Evolutionary conservation across 306 rosid genomes (phyloP), one percentile per base, ranked within the genome.

Genomic region (Cercis canadensis): DNA sequence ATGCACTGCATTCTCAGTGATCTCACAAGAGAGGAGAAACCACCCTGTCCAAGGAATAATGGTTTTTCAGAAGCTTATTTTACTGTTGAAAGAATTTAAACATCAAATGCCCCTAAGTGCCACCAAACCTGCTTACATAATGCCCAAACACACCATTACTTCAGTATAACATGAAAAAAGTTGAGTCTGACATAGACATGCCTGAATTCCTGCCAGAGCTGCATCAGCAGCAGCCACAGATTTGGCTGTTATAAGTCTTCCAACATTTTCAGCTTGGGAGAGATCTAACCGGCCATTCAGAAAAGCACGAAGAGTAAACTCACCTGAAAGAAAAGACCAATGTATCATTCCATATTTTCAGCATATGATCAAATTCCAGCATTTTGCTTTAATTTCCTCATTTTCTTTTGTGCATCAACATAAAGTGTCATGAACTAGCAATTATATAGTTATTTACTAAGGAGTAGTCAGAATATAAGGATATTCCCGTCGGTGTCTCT

Each of bases 121-220:
- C 62, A 19, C 47, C 19, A 71, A 71, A 11, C 39, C 67, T 53
- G 12, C 66, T 54, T 11, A 73, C 17, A 62, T 31, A 71, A 57
- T 36, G 16, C 43, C 45, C 69, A 45, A 65, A 53, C 13, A 67
- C 24, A 55, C 15, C 16, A 19, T 19, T 5, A 57, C 54, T 32
- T 3, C 33, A 52, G 15, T 31, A 37, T 17, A 32, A 13, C 6
- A 33, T 69, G 7, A 14, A 65, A 39, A 31, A n/a, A 58, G 8
- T 59, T 18, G 43, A 60, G 29, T 70, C 47, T 44, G 57, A 53
- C 60, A 44, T 31, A 57, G 36, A 62, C 84, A 83, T 81, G 77
- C 98, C 97, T 90, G 98, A 40, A 94, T 94, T 76, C 91, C 88
- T 3, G 88, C 92, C 40, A 94, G 81, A n/a, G 98, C 98, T 54